Percentiles rank a stretch among this genome's conserved stretches.
phyloP scores from a whole-genome alignment of 2,329 filamentous ascomycete genomes.

The Ceratocystis cacaofunesta region DNA sequence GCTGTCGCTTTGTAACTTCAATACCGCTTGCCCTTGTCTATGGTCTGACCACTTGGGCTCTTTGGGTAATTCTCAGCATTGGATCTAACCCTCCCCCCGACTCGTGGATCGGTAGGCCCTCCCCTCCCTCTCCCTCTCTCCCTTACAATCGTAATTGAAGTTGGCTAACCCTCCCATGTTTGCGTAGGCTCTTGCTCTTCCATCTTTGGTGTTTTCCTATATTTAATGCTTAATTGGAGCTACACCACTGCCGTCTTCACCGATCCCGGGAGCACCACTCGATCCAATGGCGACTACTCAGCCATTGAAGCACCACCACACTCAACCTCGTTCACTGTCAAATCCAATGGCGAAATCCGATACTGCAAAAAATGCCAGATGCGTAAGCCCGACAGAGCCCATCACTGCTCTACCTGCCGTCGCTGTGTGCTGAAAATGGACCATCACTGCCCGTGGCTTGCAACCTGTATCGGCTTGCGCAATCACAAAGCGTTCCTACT shows the following conservation, averaged over 20 bases:
- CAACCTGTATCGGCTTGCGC: conserved; percentile 80
- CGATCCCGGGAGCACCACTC: conserved; percentile 59
- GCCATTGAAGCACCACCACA: conserved; percentile 35
- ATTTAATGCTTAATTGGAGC: conserved; percentile 66
- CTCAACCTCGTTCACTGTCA: conserved; percentile 75
- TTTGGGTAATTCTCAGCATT: conserved; percentile 71
- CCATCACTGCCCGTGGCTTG: conserved; percentile 96
- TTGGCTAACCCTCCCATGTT: neutral
- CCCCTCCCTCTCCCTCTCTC: neutral
- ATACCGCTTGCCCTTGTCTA: conserved; percentile 87
- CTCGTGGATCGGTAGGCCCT: conserved; percentile 41
- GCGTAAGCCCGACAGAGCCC: conserved; percentile 84
- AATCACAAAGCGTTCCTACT: conserved; percentile 95
- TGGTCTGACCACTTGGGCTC: conserved; percentile 77
- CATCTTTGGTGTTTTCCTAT: conserved; percentile 53
- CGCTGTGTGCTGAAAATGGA: conserved; percentile 98
- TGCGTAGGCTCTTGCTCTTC: conserved; percentile 40
- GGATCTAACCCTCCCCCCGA: conserved; percentile 41
- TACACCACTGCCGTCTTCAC: conserved; percentile 93
- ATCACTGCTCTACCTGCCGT: conserved; percentile 91
- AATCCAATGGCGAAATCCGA: conserved; percentile 69
- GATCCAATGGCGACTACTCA: conserved; percentile 54
- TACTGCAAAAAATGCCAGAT: conserved; percentile 97
- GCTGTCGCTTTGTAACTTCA: conserved; percentile 64
- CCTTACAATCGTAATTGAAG: neutral